Evolutionary conservation across 2,329 filamentous ascomycete genomes (phyloP).

Genomic region (Pyricularia sp.): DNA sequence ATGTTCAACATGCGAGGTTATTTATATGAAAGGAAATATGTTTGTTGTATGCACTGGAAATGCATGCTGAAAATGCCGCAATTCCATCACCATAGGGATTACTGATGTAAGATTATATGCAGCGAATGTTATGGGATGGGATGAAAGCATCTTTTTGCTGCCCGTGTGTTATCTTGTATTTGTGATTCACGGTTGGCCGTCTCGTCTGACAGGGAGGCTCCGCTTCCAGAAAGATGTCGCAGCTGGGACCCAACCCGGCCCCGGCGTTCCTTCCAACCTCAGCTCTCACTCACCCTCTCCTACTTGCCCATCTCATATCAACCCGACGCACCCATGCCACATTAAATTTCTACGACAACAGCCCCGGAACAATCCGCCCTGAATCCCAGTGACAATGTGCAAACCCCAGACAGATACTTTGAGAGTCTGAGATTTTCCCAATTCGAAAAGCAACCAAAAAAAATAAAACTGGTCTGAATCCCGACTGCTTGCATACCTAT

Average conservation of each 20-base stretch:
- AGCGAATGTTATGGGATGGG: neutral
- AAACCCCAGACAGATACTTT: neutral
- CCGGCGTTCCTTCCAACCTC: constrained; percentile 3
- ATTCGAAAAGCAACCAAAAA: neutral
- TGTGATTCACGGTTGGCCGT: neutral
- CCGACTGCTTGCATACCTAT: neutral
- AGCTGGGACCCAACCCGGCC: neutral
- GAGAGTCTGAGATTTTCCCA: neutral
- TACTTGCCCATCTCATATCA: neutral
- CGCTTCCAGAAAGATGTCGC: neutral
- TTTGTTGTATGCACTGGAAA: neutral
- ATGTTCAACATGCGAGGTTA: neutral
- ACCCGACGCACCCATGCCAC: neutral
- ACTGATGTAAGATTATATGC: neutral
- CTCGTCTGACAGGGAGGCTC: neutral
- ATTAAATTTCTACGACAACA: neutral
- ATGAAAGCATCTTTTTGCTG: neutral
- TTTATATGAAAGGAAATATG: neutral
- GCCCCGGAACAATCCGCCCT: neutral
- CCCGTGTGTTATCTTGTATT: neutral
- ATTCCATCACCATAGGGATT: neutral
- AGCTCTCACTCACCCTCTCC: neutral
- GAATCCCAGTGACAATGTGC: neutral
- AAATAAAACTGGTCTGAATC: neutral
- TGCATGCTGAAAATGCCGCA: neutral